These are phyloP conservation scores for Brettanomyces bruxellensis DNA, from an alignment of 805 yeast species.

Conservation along the genomic window DNA sequence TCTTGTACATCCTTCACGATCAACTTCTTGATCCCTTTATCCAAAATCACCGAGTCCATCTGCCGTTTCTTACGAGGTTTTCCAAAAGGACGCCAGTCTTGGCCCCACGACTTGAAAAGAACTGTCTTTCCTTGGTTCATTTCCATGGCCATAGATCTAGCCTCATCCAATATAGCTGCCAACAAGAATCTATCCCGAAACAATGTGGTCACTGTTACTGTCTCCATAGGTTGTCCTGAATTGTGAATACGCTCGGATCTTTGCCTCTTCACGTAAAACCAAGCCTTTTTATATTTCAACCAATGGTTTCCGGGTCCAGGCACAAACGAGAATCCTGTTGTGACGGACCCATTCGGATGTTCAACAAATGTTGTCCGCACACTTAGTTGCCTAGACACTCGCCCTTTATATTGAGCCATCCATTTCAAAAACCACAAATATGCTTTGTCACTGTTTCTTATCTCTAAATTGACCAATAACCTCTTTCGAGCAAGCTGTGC, in stretches of 20 bases:
- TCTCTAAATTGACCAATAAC: conserved; percentile 83
- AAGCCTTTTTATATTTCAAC: conserved; percentile 77
- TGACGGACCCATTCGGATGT: conserved; percentile 87
- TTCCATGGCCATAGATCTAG: conserved; percentile 72
- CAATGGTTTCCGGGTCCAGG: conserved; percentile 98
- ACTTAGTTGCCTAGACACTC: conserved; percentile 75
- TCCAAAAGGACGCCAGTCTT: conserved; percentile 98
- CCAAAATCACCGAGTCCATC: conserved; percentile 79
- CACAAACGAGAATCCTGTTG: conserved; percentile 80
- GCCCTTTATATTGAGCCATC: conserved; percentile 78
- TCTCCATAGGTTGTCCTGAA: conserved; percentile 91
- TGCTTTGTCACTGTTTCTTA: conserved; percentile 87
- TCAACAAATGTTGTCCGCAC: conserved; percentile 83
- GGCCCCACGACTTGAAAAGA: conserved; percentile 90
- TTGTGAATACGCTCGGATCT: conserved; percentile 85
- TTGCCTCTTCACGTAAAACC: conserved; percentile 81
- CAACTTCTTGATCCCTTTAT: conserved; percentile 57
- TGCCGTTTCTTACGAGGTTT: conserved; percentile 84
- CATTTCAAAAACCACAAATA: conserved; percentile 93
- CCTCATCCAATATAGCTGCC: conserved; percentile 61
- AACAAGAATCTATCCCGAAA: conserved; percentile 73
- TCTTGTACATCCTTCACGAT: conserved; percentile 70
- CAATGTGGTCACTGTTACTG: conserved; percentile 86
- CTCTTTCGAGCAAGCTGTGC: conserved; percentile 71
- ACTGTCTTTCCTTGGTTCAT: conserved; percentile 91